Base-by-base conservation (phyloP, 768 basidiomycete species). In the Calocera viscosa region DNA sequence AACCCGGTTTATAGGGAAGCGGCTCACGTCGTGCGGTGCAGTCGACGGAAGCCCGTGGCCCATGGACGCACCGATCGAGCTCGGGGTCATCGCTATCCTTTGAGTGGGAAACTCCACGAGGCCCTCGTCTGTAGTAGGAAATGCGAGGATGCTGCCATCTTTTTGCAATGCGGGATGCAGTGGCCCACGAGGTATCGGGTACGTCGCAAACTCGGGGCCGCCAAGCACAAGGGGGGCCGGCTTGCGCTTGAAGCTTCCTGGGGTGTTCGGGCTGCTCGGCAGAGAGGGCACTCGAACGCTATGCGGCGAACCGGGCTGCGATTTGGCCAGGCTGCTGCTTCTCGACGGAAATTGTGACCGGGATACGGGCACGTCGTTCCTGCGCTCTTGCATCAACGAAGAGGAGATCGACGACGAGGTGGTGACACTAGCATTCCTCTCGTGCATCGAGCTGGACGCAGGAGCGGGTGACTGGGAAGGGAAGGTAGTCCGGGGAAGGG, bases 121-220 rank as follows among this genome's bases (percentile, higher is more conserved):
- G 11, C 53, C 53, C 7, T 60, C 53, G 2, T 60, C 53, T 14
- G 3, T 5, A 5, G 19, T 2, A 60, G 53, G 53, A 2, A 16
- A 26, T 19, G 43, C 43, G 19, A 47, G 43, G 19, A 47, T 24
- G 43, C 43, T 47, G 53, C 26, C 53, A 60, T 60, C 53, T 19
- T 60, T 60, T 60, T 60, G 53, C 53, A 60, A 19, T 5, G 53
- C 53, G 2, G 53, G 53, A 60, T 60, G 53, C 19, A 60, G 30
- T 8, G 53, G 53, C 2, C 53, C 53, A 7, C 53, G 53, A 2
- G 53, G 53, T 2, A 60, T 28, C 14, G 53, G 53, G 30, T 5
- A 60, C 16, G 30, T 60, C 2, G 53, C 30, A 7, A 32, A 8
- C 16, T 60, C 53, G 7, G 53, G 53, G 14, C 26, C 53, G 26